Base-by-base conservation (phyloP, 345 rosid genomes). In the Erodium maritimum region DNA sequence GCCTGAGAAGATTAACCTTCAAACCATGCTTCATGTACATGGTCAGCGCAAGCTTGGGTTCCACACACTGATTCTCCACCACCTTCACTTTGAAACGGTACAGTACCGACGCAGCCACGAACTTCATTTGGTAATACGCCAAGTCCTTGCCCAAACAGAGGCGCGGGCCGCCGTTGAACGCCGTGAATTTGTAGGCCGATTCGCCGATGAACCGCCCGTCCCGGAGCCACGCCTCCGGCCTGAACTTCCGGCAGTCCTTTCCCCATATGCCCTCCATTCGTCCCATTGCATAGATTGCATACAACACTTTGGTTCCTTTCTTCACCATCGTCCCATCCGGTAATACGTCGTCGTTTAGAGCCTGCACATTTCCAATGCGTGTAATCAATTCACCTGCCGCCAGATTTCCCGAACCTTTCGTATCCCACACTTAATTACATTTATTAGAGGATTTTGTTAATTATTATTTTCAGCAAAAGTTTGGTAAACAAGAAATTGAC, bases 191-290 rank as follows among this genome's bases (percentile, higher is more conserved):
- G 85, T 89, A 93, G 45, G 99, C 91, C 0, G 99, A 89, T 57
- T 93, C 90, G 65, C 95, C 89, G 73, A 67, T 74, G 74, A 73
- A 93, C 45, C 84, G 73, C 21, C 91, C 84, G 11, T 87, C 91
- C 65, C 83, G 78, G 18, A 89, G 73, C 97, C 99, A 93, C 63
- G 95, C 79, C 76, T 93, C 96, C 12, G 97, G 99, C 70, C 75
- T 85, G 66, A 79, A 93, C 64, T 87, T 80, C 59, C 71, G 65
- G 71, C 94, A 87, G 71, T 93, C 90, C 51, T 76, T 80, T 23
- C 99, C 97, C 97, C 97, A 93, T 57, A 93, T 80, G 17, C 82
- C 81, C 67, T 89, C 95, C 91, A 89, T 87, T 60, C 97, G 71
- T 61, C 91, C 99, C 97, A 93, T 93, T 61, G 99, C 71, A 52